Conservation (phyloP, 2,329 filamentous ascomycete genomes). For the Apiospora marii region DNA sequence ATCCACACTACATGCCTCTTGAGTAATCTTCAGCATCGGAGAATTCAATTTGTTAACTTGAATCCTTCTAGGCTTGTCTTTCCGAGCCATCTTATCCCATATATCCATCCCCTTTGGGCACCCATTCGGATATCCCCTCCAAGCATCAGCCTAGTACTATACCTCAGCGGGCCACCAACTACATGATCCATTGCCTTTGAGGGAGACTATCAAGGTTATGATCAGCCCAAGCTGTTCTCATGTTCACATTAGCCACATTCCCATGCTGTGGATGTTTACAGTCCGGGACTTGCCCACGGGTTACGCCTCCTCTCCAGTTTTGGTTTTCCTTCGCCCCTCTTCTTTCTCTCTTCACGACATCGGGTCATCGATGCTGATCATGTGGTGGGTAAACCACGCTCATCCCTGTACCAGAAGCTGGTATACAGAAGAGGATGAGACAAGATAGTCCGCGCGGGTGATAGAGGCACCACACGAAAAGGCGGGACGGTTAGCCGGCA, state of each 20-base stretch:
- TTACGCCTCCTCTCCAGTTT: background rate
- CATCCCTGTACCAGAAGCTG: background rate
- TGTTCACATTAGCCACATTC: background rate
- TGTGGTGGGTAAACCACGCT: background rate
- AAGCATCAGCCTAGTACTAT: background rate
- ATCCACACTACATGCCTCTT: background rate
- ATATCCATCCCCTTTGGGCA: background rate
- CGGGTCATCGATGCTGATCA: background rate
- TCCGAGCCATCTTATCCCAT: background rate
- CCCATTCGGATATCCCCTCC: background rate
- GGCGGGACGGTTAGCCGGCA: background rate
- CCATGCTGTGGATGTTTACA: background rate
- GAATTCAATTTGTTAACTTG: too few relatives aligned
- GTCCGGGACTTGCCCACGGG: too few relatives aligned
- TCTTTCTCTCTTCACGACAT: background rate
- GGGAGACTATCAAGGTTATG: background rate
- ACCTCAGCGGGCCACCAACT: background rate
- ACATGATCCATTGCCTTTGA: too few relatives aligned
- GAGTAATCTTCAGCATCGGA: background rate
- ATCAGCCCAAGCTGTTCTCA: background rate
- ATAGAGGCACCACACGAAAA: background rate
- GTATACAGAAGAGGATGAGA: background rate
- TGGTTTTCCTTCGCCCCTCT: background rate
- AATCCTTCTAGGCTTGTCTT: background rate
- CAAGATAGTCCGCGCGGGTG: background rate